These are phyloP conservation scores for Lycium ferocissimum DNA, from an alignment of 257 asterid genomes.

Conservation along the genomic window DNA sequence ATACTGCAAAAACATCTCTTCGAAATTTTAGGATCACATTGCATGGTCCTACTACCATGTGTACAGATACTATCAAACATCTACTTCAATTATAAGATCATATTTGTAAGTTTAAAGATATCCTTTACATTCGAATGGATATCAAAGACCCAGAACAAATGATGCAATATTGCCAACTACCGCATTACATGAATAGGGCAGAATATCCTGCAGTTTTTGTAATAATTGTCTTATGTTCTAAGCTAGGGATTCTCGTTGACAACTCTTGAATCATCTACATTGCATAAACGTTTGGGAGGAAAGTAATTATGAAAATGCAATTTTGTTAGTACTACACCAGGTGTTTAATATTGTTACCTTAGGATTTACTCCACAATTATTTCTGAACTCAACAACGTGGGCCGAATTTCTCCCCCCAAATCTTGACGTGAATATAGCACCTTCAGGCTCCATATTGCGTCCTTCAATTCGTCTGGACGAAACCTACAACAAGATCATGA, in stretches of 20 bases:
- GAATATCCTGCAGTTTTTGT: too few species aligned
- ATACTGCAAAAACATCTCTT: too few species aligned
- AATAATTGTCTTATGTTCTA: conserved; percentile 50
- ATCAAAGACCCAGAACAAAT: too few species aligned
- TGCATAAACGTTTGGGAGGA: background rate
- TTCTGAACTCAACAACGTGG: conserved; percentile 77
- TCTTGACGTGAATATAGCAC: conserved; percentile 51
- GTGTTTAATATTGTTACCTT: conserved; percentile 45
- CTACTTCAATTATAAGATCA: too few species aligned
- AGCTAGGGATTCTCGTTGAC: conserved; percentile 66
- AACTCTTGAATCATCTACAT: conserved; percentile 72
- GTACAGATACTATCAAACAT: too few species aligned
- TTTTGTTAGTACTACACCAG: background rate
- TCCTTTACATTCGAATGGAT: too few species aligned
- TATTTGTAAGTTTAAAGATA: too few species aligned
- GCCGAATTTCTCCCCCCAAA: conserved; percentile 69
- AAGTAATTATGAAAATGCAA: too few species aligned
- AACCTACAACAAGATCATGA: conserved; percentile 43
- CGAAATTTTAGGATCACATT: too few species aligned
- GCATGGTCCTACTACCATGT: too few species aligned
- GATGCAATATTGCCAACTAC: too few species aligned
- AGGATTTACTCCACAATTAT: conserved; percentile 85
- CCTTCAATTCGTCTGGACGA: conserved; percentile 83
- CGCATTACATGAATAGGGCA: too few species aligned
- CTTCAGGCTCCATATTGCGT: conserved; percentile 74